A percentile compares a stretch with the other conserved stretches of the same genome.
phyloP scores from a whole-genome alignment of 192 early-diverging fungal species.

The Paraglomus occultum region DNA sequence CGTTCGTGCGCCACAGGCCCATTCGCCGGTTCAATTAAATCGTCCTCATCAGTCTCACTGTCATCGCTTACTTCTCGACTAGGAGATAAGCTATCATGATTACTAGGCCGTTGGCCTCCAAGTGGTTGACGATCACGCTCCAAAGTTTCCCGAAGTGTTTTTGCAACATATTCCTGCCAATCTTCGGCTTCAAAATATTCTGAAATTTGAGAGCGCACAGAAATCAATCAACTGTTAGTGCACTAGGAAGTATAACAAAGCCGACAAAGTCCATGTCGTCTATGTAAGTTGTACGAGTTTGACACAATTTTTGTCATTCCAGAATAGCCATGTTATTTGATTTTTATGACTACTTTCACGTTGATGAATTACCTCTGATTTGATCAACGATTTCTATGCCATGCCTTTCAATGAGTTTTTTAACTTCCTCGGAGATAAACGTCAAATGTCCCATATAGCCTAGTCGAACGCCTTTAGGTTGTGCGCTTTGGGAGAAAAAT shows the following conservation, averaged over 20 bases:
- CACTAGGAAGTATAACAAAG: too few relatives aligned
- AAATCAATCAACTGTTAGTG: too few relatives aligned
- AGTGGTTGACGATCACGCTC: slow-evolving; percentile 45
- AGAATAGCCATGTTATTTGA: too few relatives aligned
- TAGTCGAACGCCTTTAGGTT: slow-evolving; percentile 86
- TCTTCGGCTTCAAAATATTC: slow-evolving; percentile 48
- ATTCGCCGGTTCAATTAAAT: slow-evolving; percentile 40
- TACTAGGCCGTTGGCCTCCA: slow-evolving; percentile 52
- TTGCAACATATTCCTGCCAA: slow-evolving; percentile 55
- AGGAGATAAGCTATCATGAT: slow-evolving; percentile 38
- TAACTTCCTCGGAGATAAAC: slow-evolving; percentile 94
- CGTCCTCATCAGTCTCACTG: slow-evolving; percentile 60
- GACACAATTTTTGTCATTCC: too few relatives aligned
- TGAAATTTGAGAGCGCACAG: slow-evolving; percentile 11
- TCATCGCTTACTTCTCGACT: slow-evolving; percentile 43
- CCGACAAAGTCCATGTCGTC: too few relatives aligned
- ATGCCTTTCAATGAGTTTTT: slow-evolving; percentile 79
- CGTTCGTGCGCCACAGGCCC: slow-evolving; percentile 66
- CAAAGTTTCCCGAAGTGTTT: slow-evolving; percentile 44
- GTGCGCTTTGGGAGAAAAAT: slow-evolving; percentile 47
- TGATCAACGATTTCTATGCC: slow-evolving; percentile 25
- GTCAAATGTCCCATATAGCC: slow-evolving; percentile 99
- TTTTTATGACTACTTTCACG: not conserved
- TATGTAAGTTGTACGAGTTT: too few relatives aligned
- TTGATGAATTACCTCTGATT: slow-evolving; percentile 22